These are phyloP conservation scores for Candida methanosorbosa DNA, from an alignment of 805 yeast genomes.

Conservation along the genomic window DNA sequence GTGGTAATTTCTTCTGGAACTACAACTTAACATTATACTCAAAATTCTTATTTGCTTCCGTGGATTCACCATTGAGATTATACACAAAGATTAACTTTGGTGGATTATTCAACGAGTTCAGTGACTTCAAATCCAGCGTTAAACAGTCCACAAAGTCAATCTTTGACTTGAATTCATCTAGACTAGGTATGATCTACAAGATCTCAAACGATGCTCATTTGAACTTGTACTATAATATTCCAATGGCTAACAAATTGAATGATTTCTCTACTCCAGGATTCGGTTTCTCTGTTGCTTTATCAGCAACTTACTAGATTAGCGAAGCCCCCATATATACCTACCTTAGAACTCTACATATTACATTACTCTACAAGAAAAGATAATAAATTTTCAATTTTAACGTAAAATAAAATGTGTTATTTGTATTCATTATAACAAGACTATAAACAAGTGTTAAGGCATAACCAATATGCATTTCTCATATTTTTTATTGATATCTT, in stretches of 20 bases:
- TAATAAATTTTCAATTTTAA: too few relatives aligned
- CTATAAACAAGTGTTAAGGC: too few relatives aligned
- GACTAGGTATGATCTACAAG: constrained; percentile 46
- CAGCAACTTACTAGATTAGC: too few relatives aligned
- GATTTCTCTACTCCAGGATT: constrained; percentile 55
- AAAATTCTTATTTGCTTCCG: constrained; percentile 46
- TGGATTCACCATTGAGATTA: constrained; percentile 24
- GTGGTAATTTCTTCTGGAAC: constrained; percentile 49
- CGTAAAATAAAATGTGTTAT: too few relatives aligned
- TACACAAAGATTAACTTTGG: constrained; percentile 50
- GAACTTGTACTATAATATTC: constrained; percentile 57
- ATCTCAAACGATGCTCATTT: constrained; percentile 44
- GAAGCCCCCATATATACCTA: too few relatives aligned
- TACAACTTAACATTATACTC: constrained; percentile 32
- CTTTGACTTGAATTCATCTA: constrained; percentile 30
- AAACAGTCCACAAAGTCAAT: neutral
- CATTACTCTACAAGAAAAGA: too few relatives aligned
- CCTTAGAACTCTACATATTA: too few relatives aligned
- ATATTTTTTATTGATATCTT: too few relatives aligned
- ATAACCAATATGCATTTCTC: too few relatives aligned
- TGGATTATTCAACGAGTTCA: constrained; percentile 28
- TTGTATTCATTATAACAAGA: too few relatives aligned
- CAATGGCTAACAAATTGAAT: constrained; percentile 40
- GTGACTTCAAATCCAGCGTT: constrained; percentile 5
- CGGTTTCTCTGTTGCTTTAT: constrained; percentile 20